Evolutionary conservation across 371 early-diverging fungal genomes (phyloP).

Genomic region (Zychaea mexicana): DNA sequence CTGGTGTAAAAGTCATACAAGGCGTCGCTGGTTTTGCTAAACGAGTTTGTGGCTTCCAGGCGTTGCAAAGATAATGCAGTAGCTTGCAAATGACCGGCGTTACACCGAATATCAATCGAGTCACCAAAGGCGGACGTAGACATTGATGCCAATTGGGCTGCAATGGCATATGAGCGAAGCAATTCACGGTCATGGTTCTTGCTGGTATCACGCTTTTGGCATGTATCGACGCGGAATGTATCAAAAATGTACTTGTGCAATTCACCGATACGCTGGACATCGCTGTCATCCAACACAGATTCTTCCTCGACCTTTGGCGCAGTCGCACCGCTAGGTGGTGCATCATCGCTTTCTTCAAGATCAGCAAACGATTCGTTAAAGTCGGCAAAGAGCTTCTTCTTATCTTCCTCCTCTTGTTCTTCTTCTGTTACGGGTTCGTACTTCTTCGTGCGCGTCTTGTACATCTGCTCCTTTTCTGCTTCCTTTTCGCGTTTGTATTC

Average conservation of each 20-base stretch:
- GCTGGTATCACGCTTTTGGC: conserved; percentile 12
- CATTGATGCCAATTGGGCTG: conserved; percentile 41
- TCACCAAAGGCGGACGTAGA: conserved; percentile 30
- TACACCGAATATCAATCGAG: conserved; percentile 26
- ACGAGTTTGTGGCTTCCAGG: conserved; percentile 40
- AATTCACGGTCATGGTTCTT: conserved; percentile 30
- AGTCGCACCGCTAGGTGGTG: neutral
- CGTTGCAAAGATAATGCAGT: conserved; percentile 34
- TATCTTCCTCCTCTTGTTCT: conserved; percentile 70
- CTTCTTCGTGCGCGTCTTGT: conserved; percentile 69
- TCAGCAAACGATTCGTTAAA: conserved; percentile 64
- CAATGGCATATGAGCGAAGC: conserved; percentile 35
- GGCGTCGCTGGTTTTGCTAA: conserved; percentile 36
- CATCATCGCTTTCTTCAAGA: conserved; percentile 34
- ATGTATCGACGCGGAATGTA: conserved; percentile 19
- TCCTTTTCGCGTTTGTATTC: conserved; percentile 67
- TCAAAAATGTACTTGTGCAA: conserved; percentile 40
- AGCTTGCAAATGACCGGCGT: conserved; percentile 39
- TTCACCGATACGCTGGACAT: conserved; percentile 55
- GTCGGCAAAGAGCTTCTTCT: conserved; percentile 79
- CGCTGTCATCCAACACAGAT: conserved; percentile 57
- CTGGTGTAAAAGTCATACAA: conserved; percentile 93
- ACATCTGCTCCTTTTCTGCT: conserved; percentile 75
- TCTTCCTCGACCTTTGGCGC: conserved; percentile 51
- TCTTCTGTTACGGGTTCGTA: conserved; percentile 72